Base-by-base conservation (phyloP, 2,329 filamentous ascomycete genomes). In the Cladosporium sp. region DNA sequence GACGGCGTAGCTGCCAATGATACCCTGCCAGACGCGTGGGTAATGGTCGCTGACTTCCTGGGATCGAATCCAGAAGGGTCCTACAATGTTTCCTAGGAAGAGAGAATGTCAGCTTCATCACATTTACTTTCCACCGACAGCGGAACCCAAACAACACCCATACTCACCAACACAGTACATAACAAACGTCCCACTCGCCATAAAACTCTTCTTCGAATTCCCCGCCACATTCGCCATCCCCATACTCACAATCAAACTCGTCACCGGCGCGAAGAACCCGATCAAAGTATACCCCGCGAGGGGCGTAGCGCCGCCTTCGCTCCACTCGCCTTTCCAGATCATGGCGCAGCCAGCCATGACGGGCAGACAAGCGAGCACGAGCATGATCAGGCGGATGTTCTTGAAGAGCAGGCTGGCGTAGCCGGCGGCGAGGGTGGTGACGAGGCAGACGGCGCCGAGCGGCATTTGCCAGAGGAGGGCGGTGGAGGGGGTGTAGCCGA, bases 401-500 rank as follows among this genome's bases (percentile, higher is more conserved):
- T 79, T 82, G 62, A 89, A 79, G 0, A 91, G 81, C 63, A 93
- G 91, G 59, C 83, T 83, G 57, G 91, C 78, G 67, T 89, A 83
- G 62, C 62, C 62, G 54, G 36, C 48, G 2, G 28, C 43, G n/a
- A 64, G 30, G 28, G 36, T 64, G 13, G 56, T 64, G n/a, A 64
- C 62, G 23, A 64, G 62, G 71, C 87, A 89, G n/a, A 93, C 74
- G 0, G 79, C 88, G 1, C 90, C 90, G 0, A 92, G 83, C 0
- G 91, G 91, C 66, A 93, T 92, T 71, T 93, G 90, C 73, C 90
- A 88, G 0, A 92, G 81, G 66, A 93, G 91, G 0, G 88, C 85
- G 34, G 89, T 81, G 0, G 89, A 81, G 0, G 85, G 83, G 25
- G 81, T 82, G 77, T 84, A 91, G 64, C 89, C 89, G 72, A 91